These are phyloP conservation scores for Hordeum vulgare DNA, from an alignment of 176 grass and related monocot genomes.

Conservation along the genomic window MorexV3_pseudomolecules_assembly NC_058521.1:523802448-523802947, in stretches of 20 bases:
- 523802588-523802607: constrained; percentile 56
- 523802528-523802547: constrained; percentile 94
- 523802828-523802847: background rate
- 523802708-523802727: constrained; percentile 16
- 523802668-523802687: constrained; percentile 80
- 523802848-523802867: constrained; percentile 18
- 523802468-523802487: constrained; percentile 92
- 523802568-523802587: constrained; percentile 73
- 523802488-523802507: constrained; percentile 84
- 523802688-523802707: constrained; percentile 98
- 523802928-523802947: constrained; percentile 91
- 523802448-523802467: constrained; percentile 89
- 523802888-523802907: constrained; percentile 98
- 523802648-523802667: constrained; percentile 63
- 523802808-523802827: background rate
- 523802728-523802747: constrained; percentile 5
- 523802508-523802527: constrained; percentile 98
- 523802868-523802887: constrained; percentile 99
- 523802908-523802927: constrained; percentile 99
- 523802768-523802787: background rate
- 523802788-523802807: background rate
- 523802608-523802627: constrained; percentile 52
- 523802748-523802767: background rate
- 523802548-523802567: constrained; percentile 99
- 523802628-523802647: constrained; percentile 49